Base-by-base conservation (phyloP, 176 grass and related monocot species). In the Zoysia japonica region DNA sequence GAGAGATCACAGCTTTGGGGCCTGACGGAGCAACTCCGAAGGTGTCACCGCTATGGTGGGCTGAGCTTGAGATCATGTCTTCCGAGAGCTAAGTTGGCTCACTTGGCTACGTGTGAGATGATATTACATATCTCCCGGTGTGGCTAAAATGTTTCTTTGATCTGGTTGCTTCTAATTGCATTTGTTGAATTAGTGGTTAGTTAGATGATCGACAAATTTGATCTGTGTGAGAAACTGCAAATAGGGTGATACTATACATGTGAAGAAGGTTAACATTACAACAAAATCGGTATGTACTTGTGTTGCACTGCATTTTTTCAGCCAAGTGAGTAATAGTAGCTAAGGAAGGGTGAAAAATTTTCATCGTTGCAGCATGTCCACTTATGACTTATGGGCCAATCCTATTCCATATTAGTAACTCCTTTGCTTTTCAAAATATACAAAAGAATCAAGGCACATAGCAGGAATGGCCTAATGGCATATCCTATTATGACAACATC, bases 31-130 rank as follows among this genome's bases (percentile, higher is more conserved):
- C 89, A 13, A 90, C 74, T 17, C 89, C 94, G 4, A 94, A 93
- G 65, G 80, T 94, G 48, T 97, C 91, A 14, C 91, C 91, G 3
- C 78, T 97, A 47, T 97, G 94, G 94, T 97, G 94, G 94, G 94
- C 91, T 1, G 94, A 97, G 90, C 90, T 97, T 10, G 94, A 97
- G 87, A 94, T 97, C 75, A 89, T 90, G 85, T 78, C 91, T 55
- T 85, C 85, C 8, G 71, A 46, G 67, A 90, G 41, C 75, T 78
- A 53, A 85, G 42, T 55, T 86, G 49, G 28, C 28, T 28, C 28
- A 28, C 28, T 28, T 28, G 28, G 11, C 16, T 11, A 42, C 68
- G 15, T 28, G 11, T 14, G 8, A 49, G 80, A 67, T 51, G 47
- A 11, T 37, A 55, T 54, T 35, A 2, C 48, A 20, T 48, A 19